Percentiles rank a stretch among this genome's conserved stretches.
phyloP scores from a whole-genome alignment of 2,329 filamentous ascomycete genomes.

The Myotisia sp. region DNA sequence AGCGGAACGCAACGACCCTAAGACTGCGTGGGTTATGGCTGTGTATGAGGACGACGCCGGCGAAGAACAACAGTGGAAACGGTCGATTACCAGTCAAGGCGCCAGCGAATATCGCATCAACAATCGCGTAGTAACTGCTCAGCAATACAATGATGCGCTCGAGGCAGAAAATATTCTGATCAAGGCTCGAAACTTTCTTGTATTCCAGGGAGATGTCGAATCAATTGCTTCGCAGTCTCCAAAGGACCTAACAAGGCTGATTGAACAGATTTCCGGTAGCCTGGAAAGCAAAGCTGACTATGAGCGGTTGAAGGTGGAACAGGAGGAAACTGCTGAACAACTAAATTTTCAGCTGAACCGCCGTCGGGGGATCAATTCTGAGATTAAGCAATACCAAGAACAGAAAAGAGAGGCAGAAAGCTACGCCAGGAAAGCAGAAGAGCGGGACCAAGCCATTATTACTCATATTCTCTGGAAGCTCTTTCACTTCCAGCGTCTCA shows the following conservation, averaged over 20 bases:
- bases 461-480: constrained; percentile 94
- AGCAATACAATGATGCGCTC: constrained; percentile 83
- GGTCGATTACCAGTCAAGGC: constrained; percentile 75
- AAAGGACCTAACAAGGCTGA: constrained; percentile 79
- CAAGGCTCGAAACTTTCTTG: constrained; percentile 92
- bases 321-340: constrained; percentile 75
- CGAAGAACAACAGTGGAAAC: constrained; percentile 91
- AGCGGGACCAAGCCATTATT: constrained; percentile 80
- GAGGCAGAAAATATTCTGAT: constrained; percentile 94
- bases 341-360: constrained; percentile 78
- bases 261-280: constrained; percentile 95
- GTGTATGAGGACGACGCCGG: constrained; percentile 96
- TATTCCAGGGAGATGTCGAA: constrained; percentile 97
- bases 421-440: constrained; percentile 78
- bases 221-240: constrained; percentile 91
- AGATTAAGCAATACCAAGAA: constrained; percentile 94
- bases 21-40: constrained; percentile 96
- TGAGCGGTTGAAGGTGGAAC: constrained; percentile 72
- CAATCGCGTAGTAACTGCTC: constrained; percentile 71
- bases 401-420: constrained; percentile 92
- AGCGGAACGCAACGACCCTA: constrained; percentile 59
- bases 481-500: constrained; percentile 83
- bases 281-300: constrained; percentile 91
- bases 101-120: constrained; percentile 96
- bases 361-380: constrained; percentile 86